Evolutionary conservation across 495 filamentous ascomycete genomes (phyloP), one percentile per base, ranked within the genome.

Genomic region (Annulohypoxylon nitens): DNA sequence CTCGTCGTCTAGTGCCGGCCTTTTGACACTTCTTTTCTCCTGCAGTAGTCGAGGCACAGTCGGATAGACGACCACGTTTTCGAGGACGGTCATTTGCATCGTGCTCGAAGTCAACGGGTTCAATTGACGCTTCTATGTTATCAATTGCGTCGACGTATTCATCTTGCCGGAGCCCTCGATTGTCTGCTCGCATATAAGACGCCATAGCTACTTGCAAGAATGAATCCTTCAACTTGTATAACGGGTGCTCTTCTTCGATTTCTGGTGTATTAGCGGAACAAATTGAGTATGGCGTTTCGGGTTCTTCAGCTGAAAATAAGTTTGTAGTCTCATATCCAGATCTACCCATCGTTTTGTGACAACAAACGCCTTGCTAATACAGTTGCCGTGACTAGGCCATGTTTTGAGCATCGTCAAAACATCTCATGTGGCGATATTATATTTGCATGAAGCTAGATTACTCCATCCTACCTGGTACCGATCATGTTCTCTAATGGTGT

Each of bases 181-280:
- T 33, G 8, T 45, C 18, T 5, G 45, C 60, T 36, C 64, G 59
- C 60, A 54, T 68, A 41, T 69, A 75, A 10, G 53, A 55, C 23
- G 54, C 54, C 73, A 75, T 75, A 47, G 69, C 61, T 48, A 64
- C 61, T n/a, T 69, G 54, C 61, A 75, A 43, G 69, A 72, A 75
- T 51, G 61, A 64, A 36, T 72, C 61, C 57, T 73, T 75, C 55
- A 64, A 69, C 39, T 50, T 20, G 47, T 66, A 72, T 59, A 75
- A 66, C 33, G 58, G 69, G 16, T 75, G 60, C 5, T 69, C 69
- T 55, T 72, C 64, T 43, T 75, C 73, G 6, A 75, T 66, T 54
- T 26, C 23, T 30, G 73, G 73, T 41, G 73, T 72, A 30, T 71
- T 69, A 33, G 64, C 73, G 5, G 73, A 75, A 62, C n/a, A 71